Evolutionary conservation across 257 asterid species (phyloP).

Genomic region (Penstemon eatonii): DNA sequence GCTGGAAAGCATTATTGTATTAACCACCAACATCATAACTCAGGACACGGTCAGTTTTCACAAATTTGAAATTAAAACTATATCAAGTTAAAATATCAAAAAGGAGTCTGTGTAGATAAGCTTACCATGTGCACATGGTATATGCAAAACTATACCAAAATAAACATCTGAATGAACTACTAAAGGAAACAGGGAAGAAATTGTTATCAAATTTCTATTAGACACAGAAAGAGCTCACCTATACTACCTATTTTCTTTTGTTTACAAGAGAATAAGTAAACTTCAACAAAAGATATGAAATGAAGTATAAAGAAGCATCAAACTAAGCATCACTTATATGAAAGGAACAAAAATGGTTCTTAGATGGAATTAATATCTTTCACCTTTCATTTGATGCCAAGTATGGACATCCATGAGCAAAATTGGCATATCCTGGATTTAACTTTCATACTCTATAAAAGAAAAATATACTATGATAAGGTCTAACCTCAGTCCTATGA

Average conservation of each 20-base stretch:
- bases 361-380: too few species aligned
- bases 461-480: neutral
- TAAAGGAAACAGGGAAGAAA: neutral
- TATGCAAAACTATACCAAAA: conserved; percentile 6
- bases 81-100: neutral
- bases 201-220: neutral
- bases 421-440: neutral
- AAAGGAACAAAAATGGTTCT: neutral
- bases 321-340: neutral
- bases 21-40: neutral
- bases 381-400: neutral
- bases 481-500: neutral
- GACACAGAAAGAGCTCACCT: neutral
- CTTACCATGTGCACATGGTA: neutral
- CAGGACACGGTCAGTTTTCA: neutral
- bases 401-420: neutral
- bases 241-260: neutral
- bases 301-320: neutral
- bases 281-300: neutral
- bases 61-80: neutral
- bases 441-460: neutral
- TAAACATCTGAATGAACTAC: neutral
- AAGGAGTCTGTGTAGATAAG: too few species aligned
- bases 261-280: neutral
- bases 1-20: neutral